These are phyloP conservation scores for Claviceps paspali DNA, from an alignment of 2,329 filamentous ascomycete genomes.

Conservation along the genomic window DNA sequence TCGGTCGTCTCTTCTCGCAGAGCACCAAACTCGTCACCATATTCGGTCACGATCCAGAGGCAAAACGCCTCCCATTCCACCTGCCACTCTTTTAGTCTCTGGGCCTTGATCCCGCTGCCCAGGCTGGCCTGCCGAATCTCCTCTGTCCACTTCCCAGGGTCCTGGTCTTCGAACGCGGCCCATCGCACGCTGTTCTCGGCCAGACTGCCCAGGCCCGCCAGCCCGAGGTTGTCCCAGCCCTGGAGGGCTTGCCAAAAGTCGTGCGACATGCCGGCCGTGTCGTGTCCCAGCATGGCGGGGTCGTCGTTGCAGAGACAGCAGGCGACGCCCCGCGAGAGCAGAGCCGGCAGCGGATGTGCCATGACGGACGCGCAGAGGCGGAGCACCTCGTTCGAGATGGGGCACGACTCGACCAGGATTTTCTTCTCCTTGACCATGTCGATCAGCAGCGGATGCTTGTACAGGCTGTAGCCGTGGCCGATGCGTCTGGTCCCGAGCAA, in stretches of 20 bases:
- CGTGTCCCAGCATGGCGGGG: slow-evolving; percentile 75
- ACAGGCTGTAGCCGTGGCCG: slow-evolving; percentile 76
- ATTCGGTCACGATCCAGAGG: slow-evolving; percentile 76
- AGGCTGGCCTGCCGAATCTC: slow-evolving; percentile 60
- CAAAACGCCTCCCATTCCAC: slow-evolving; percentile 81
- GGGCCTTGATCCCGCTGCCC: slow-evolving; percentile 54
- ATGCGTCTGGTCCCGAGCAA: slow-evolving; percentile 78
- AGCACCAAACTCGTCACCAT: slow-evolving; percentile 42
- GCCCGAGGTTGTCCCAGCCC: slow-evolving; percentile 79
- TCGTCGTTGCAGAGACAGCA: slow-evolving; percentile 85
- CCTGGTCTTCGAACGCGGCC: slow-evolving; percentile 76
- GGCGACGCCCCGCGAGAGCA: slow-evolving; percentile 70
- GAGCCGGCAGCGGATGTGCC: slow-evolving; percentile 65
- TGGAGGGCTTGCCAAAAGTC: slow-evolving; percentile 88
- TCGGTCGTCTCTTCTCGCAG: slow-evolving; percentile 7
- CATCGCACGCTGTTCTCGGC: slow-evolving; percentile 88
- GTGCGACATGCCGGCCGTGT: slow-evolving; percentile 67
- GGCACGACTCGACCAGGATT: slow-evolving; percentile 80
- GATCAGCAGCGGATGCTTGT: slow-evolving; percentile 79
- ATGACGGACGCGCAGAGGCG: slow-evolving; percentile 63
- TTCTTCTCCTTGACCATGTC: slow-evolving; percentile 79
- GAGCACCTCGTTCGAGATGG: slow-evolving; percentile 79
- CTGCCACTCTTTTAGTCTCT: slow-evolving; percentile 63
- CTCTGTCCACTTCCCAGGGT: slow-evolving; percentile 51
- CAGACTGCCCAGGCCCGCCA: slow-evolving; percentile 71